Base-by-base conservation (phyloP, 257 asterid species). In the Echites panduratus region DNA sequence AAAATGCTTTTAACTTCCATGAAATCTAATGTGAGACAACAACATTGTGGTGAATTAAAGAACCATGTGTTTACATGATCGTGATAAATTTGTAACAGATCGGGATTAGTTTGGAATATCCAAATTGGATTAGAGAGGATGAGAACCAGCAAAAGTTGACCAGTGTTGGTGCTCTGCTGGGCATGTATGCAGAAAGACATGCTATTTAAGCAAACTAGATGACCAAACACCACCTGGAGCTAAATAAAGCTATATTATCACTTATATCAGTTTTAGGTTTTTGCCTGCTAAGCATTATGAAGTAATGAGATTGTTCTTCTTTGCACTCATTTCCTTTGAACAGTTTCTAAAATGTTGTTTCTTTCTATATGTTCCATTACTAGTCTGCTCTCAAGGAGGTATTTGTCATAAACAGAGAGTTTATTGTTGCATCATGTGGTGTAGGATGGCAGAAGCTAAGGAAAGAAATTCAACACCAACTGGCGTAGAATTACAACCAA, bases 401-500 rank as follows among this genome's bases (percentile, higher is more conserved):
- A 5, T 27, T 50, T 41, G 22, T 10, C n/a, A 38, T 16, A 29
- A 16, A n/a, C 22, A 66, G 17, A 58, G 53, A 65, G 44, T 72
- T 45, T 40, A 62, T 44, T 66, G 56, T 26, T 61, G 24, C 29
- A 11, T 67, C 43, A 40, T 76, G 7, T 74, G 49, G 68, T 83
- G 79, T 76, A 90, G 96, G 81, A 92, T 90, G 96, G 96, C 96
- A 20, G 96, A 88, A 90, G 98, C 96, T 20, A 92, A 90, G 83
- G 98, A 87, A 84, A 90, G 85, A 78, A 90, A 89, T 65, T 81
- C 83, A 57, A 83, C 88, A 4, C 96, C 59, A 94, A 50, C 24
- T 80, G 82, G 63, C 78, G 78, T 50, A 88, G 27, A 70, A 89
- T 40, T 48, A 85, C 83, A 64, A 86, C 61, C 66, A 89, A 62